Base-by-base conservation (phyloP, 306 rosid species). In the Cicer pinnatifidum region DNA sequence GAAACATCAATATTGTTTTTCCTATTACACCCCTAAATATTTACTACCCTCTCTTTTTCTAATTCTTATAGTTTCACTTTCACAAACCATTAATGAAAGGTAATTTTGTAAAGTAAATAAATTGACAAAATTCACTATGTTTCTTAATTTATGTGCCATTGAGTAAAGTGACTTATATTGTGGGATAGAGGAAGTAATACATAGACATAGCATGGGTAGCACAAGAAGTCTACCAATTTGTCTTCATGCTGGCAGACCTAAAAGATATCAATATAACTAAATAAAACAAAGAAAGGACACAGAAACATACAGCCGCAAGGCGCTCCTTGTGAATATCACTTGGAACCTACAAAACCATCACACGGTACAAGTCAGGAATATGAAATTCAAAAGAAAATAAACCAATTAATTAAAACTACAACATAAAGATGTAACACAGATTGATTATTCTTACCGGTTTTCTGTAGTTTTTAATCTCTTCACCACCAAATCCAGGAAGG, bases 241-340 rank as follows among this genome's bases (percentile, higher is more conserved):
- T 19, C 8, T 44, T 63, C 54, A 23, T 59, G 68, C 41, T n/a
- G 6, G 71, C 67, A 62, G 16, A 38, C 75, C 48, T 51, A 17
- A 73, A 3, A 57, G 35, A 47, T 69, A 62, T 43, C 54, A 59
- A 40, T 47, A 68, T 16, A 75, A 37, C 9, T n/a, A 10, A 8
- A 77, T 4, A 75, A 69, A 8, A 63, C 13, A 66, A 8, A 54
- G 15, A 62, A 67, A 68, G 54, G 63, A 78, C 40, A 45, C 58
- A 8, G 81, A 72, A 78, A 81, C 97, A 85, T 89, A 94, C 99
- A 65, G 86, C 96, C 38, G 86, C 86, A 60, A 91, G 84, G 71
- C 99, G 93, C 69, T 90, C 99, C 88, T 85, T 94, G 90, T 94
- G 97, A 82, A 88, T 85, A 76, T 91, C 97, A 81, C 84, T 87